Evolutionary conservation across 805 yeast species (phyloP).

Genomic region (Hagleromyces aurorensis): DNA sequence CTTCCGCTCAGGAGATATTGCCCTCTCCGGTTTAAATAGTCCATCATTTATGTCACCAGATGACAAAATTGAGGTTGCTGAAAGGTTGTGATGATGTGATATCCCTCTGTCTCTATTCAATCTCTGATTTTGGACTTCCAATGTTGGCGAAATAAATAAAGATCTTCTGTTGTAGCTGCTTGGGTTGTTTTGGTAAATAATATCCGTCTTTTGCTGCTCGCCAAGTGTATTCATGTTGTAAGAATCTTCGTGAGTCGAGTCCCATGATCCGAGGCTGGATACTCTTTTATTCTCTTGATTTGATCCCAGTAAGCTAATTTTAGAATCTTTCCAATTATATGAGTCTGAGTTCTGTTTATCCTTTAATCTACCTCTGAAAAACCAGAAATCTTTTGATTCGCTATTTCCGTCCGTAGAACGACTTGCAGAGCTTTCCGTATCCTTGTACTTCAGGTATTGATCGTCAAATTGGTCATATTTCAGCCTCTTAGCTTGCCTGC

Average conservation of each 20-base stretch:
- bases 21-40: conserved; percentile 21
- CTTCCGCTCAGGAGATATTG: conserved; percentile 28
- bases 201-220: too few relatives aligned
- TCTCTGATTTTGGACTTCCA: conserved; percentile 40
- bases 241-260: too few relatives aligned
- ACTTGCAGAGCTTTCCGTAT: too few relatives aligned
- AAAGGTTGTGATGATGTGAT: conserved; percentile 10
- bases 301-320: too few relatives aligned
- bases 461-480: conserved; percentile 8
- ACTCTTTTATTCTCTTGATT: too few relatives aligned
- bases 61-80: conserved; percentile 12
- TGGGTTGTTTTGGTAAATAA: conserved; percentile 17
- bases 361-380: too few relatives aligned
- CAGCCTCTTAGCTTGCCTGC: conserved; percentile 43
- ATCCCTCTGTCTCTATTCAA: conserved; percentile 11
- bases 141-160: conserved; percentile 75
- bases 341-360: too few relatives aligned
- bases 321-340: too few relatives aligned
- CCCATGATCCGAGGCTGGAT: too few relatives aligned
- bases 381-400: too few relatives aligned
- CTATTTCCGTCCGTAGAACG: too few relatives aligned
- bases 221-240: too few relatives aligned
- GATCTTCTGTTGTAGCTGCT: conserved; percentile 26
- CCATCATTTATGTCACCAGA: conserved; percentile 5
- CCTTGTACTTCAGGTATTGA: conserved; percentile 21